Base-by-base conservation (phyloP, 805 yeast species). In the Candida hispaniensis region DNA sequence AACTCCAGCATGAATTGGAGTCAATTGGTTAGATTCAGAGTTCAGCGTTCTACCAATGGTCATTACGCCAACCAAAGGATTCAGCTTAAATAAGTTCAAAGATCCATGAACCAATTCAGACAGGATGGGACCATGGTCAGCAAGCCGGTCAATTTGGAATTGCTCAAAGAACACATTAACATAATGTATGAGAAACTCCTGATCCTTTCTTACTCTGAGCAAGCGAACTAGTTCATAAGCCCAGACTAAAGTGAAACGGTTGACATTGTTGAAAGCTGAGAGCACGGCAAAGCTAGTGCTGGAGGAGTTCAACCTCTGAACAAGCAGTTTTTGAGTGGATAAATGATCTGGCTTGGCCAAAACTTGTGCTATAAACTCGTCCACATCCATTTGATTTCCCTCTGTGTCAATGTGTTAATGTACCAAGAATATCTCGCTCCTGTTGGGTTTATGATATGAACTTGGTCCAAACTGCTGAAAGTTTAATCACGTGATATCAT, bases 1-100 rank as follows among this genome's bases (percentile, higher is more conserved):
- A 17, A 32, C 18, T n/a, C 24, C 28, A 18, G 36, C 36, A 32
- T 32, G 36, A 21, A 32, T 13, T 17, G 36, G 36, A 19, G 36
- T 32, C 28, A 32, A 23, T 11, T 27, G 23, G 23, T 32, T 13
- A 18, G 22, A 18, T 21, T 32, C 22, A 14, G 36, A 28, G n/a
- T n/a, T n/a, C 13, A 32, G 23, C 18, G 18, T 10, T 2, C 16
- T 16, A 3, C 14, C 17, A n/a, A 32, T 6, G 13, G 24, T n/a
- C 13, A 28, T 18, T 11, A 32, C 23, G 2, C 36, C 36, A 16
- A 32, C 22, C 17, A 32, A 23, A 13, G 36, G 28, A 23, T 1
- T 32, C 18, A 7, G 22, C 36, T 8, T 23, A 13, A 8, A 18
- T 13, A 8, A 23, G 23, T 24, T 10, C 11, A 13, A 23, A 11